Evolutionary conservation across 257 asterid genomes (phyloP), one percentile per base, ranked within the genome.

Genomic region (Jacaranda copaia): DNA sequence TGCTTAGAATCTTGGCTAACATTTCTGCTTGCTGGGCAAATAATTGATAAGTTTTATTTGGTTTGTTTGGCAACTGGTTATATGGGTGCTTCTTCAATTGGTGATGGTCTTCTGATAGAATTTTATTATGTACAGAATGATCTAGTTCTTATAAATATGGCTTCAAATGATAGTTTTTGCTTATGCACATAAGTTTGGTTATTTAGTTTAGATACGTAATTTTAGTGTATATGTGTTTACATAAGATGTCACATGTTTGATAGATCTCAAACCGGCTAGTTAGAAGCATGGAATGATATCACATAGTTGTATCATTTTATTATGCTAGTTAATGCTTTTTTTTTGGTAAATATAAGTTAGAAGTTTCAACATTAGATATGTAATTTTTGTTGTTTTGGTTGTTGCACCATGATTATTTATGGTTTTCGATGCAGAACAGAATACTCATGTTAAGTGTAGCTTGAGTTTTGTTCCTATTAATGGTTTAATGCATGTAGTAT

Each of bases 81-180:
- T n/a, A n/a, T n/a, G 3, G 53, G 32, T 25, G 32, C 32, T 25
- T 25, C 32, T 25, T 25, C 32, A 25, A 25, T 25, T 25, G 32
- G 32, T 25, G 32, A 25, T 25, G 32, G 32, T 25, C 32, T 25
- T 25, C 2, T 25, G 32, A 25, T 25, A 25, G 32, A 2, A 25
- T 25, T 25, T 25, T 25, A 25, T 1, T 25, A 25, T 25, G 32
- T 25, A 25, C 32, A 25, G 32, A 25, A 25, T 25, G 32, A 25
- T 25, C 1, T 25, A 25, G 32, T 0, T 25, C 32, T 56, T 8
- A n/a, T 19, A 12, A 66, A 66, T 10, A 20, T 63, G 64, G 55
- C 42, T 25, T 43, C 20, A 42, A 76, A 56, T 76, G 75, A 70
- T 68, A 68, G 38, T 68, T 59, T 66, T 49, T 13, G 19, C 3